Evolutionary conservation across 2,329 filamentous ascomycete genomes (phyloP), one percentile per base, ranked within the genome.

Genomic region (Emydomyces testavorans): DNA sequence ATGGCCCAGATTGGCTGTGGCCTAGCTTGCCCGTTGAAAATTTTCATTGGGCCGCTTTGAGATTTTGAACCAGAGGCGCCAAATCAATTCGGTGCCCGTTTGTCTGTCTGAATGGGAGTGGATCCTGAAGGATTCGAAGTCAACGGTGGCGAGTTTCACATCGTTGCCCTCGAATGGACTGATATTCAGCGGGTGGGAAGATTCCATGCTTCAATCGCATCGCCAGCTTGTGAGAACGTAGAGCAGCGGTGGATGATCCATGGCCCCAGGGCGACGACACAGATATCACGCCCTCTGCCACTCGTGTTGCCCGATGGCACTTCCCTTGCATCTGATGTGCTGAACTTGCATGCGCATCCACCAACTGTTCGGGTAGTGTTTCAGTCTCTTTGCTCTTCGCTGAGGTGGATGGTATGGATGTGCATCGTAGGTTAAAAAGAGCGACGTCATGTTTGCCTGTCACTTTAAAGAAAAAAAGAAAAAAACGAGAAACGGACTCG

Each of bases 1-100:
- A 31, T n/a, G 8, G n/a, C 11, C 10, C 16, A 15, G 34, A 36
- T 37, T 37, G 31, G 34, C 41, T 35, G 41, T 11, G 5, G 13
- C 4, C 1, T n/a, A n/a, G 29, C 11, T 23, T 34, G 18, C 29
- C 28, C 15, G 7, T 34, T 4, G 24, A 34, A 20, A 31, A n/a
- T n/a, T 41, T n/a, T 41, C 39, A 36, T 24, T 45, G n/a, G 29
- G 31, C 13, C 11, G n/a, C 26, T 11, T 31, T 18, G 31, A 31
- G 41, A 36, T 45, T 13, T 37, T 21, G 15, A 24, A 8, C 15
- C 4, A 38, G 28, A 46, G 31, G 31, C 20, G 24, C 41, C 28
- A 26, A 31, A 6, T 18, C 40, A 37, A 46, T 46, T 38, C 26
- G 23, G 24, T 34, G 43, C 43, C 43, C 43, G 43, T 46, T 31